A percentile compares a stretch with the other conserved stretches of the same genome.
Conservation (phyloP, 805 yeast genomes). For the Starmerella powellii region DNA sequence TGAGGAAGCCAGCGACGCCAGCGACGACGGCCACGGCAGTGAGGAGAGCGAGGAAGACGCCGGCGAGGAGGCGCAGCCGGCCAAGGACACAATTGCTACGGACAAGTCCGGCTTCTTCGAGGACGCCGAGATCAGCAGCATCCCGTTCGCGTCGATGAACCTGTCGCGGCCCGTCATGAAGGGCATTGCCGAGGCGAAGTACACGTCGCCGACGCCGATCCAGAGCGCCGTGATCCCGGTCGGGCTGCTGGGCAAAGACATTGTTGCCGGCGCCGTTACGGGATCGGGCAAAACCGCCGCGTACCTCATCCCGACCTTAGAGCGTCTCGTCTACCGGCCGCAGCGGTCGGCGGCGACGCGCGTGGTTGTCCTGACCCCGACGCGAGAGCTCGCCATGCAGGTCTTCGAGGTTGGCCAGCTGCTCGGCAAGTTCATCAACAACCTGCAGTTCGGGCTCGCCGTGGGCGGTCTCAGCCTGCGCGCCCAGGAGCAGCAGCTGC, state of each 20-base stretch:
- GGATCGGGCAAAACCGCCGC: slow-evolving; percentile 99
- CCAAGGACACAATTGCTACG: slow-evolving; percentile 27
- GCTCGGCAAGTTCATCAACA: slow-evolving; percentile 62
- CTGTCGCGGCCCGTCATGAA: slow-evolving; percentile 83
- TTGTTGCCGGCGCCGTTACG: slow-evolving; percentile 98
- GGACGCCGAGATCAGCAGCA: no score
- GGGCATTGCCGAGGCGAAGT: slow-evolving; percentile 70
- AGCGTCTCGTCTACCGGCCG: slow-evolving; percentile 81
- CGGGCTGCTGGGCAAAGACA: slow-evolving; percentile 85
- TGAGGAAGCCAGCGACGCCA: slow-evolving; percentile 37
- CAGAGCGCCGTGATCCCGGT: slow-evolving; percentile 90
- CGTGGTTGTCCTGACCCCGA: slow-evolving; percentile 84
- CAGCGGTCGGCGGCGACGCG: slow-evolving; percentile 75
- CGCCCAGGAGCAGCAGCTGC: slow-evolving; percentile 90
- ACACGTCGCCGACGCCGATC: slow-evolving; percentile 82
- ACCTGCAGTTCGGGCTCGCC: slow-evolving; percentile 80
- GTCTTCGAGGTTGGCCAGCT: slow-evolving; percentile 87
- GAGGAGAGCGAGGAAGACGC: slow-evolving; percentile 37
- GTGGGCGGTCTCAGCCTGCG: slow-evolving; percentile 95
- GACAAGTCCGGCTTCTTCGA: slow-evolving; percentile 30
- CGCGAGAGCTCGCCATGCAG: slow-evolving; percentile 96
- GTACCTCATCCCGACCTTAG: slow-evolving; percentile 88
- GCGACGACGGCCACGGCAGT: slow-evolving; percentile 34
- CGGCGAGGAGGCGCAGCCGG: slow-evolving; percentile 28
- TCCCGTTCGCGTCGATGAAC: slow-evolving; percentile 61